Conservation (phyloP, 2,329 filamentous ascomycete genomes). For the Aspergillus carbonarius region DNA sequence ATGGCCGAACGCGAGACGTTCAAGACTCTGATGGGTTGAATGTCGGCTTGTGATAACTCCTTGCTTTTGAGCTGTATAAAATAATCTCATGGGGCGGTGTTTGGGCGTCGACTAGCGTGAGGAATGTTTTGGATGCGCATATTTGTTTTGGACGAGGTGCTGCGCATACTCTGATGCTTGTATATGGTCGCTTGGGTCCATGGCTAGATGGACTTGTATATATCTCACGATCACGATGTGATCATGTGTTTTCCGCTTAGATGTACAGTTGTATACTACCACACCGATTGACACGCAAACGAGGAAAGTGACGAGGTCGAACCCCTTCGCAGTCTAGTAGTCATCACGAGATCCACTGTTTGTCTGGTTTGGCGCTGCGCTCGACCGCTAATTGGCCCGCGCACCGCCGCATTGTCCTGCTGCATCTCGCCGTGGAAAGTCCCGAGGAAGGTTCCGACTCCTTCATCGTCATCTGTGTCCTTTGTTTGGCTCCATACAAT, state of each 20-base stretch:
- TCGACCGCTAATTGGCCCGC: background rate
- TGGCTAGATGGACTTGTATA: conserved; percentile 11
- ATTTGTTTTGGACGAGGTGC: conserved; percentile 6
- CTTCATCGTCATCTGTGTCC: background rate
- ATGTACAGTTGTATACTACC: conserved; percentile 3
- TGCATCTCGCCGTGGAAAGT: background rate
- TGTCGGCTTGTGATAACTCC: conserved; percentile 1
- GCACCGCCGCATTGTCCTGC: background rate
- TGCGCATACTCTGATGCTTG: conserved; percentile 12
- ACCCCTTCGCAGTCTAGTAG: background rate
- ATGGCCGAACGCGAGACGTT: conserved; percentile 63
- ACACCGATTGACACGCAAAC: background rate
- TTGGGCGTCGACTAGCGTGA: conserved; percentile 5
- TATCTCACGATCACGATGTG: conserved; percentile 11
- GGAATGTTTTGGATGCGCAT: background rate
- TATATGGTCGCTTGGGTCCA: conserved; percentile 10
- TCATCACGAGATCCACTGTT: background rate
- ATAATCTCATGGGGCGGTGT: conserved; percentile 2
- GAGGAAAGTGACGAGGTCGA: background rate
- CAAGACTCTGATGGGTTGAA: conserved; percentile 46
- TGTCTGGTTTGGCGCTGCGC: background rate
- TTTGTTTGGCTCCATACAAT: background rate
- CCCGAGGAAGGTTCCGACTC: background rate
- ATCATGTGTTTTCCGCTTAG: conserved; percentile 6
- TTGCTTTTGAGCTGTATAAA: conserved; percentile 3